Conservation (phyloP, 192 early-diverging fungal species). For the Podila horticola region DNA sequence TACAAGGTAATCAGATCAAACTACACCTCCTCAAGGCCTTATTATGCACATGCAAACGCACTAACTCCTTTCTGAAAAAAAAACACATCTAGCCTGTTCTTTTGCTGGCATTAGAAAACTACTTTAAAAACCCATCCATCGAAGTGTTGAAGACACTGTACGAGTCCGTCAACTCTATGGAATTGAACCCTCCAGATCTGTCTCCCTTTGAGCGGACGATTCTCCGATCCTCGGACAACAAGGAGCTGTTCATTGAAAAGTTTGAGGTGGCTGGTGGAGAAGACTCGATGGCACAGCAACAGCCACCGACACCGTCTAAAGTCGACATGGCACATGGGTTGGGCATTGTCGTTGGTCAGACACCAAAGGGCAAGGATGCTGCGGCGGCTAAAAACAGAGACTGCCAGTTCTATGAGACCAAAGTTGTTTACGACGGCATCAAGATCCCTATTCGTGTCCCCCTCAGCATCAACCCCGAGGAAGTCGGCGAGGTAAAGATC, state of each 20-base stretch:
- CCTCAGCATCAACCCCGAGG: constrained; percentile 85
- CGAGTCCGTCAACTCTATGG: constrained; percentile 86
- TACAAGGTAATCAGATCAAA: constrained; percentile 68
- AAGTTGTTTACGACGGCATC: constrained; percentile 84
- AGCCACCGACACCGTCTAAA: constrained; percentile 3
- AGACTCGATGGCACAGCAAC: constrained; percentile 8
- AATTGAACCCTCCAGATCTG: constrained; percentile 85
- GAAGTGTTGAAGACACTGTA: constrained; percentile 83
- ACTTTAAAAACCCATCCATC: constrained; percentile 80
- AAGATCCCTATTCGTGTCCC: constrained; percentile 91
- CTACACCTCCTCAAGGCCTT: neutral
- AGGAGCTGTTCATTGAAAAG: constrained; percentile 87
- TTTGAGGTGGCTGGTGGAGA: constrained; percentile 59
- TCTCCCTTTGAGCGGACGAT: constrained; percentile 85
- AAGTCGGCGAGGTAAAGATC: constrained; percentile 86
- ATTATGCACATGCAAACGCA: too few species aligned
- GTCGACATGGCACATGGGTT: constrained; percentile 54
- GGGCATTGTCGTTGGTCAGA: constrained; percentile 33
- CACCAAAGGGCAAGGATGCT: constrained; percentile 19
- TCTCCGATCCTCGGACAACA: constrained; percentile 82
- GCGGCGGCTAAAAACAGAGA: constrained; percentile 74
- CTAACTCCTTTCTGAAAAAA: constrained; percentile 1
- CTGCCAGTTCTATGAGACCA: constrained; percentile 88
- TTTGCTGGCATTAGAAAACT: constrained; percentile 91
- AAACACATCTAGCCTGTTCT: constrained; percentile 77